phyloP scores from a whole-genome alignment of 2,329 filamentous ascomycete species.

The Aureobasidium sp. region DNA sequence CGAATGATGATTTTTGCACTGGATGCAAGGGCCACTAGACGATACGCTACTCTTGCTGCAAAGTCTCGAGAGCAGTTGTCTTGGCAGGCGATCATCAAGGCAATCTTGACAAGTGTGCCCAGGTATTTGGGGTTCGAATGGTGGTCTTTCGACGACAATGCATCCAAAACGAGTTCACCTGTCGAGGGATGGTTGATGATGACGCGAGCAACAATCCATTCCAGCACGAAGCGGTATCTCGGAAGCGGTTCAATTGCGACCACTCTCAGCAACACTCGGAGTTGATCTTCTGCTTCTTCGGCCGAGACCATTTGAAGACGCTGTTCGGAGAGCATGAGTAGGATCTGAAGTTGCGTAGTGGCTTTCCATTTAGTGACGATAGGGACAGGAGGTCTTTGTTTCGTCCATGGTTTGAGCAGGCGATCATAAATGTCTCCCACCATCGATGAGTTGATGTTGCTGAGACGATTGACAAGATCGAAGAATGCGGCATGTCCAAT shows the following conservation, averaged over 20 bases:
- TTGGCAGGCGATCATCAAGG: constrained; percentile 35
- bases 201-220: constrained; percentile 42
- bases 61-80: constrained; percentile 33
- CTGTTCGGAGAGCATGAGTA: constrained; percentile 38
- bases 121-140: constrained; percentile 43
- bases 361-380: constrained; percentile 43
- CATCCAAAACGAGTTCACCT: constrained; percentile 28
- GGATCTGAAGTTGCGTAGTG: constrained; percentile 41
- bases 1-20: constrained; percentile 47
- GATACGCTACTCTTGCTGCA: constrained; percentile 33
- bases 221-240: constrained; percentile 40
- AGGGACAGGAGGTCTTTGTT: constrained; percentile 37
- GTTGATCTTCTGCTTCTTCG: constrained; percentile 27
- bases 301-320: constrained; percentile 21
- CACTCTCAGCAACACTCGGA: constrained; percentile 34
- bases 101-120: constrained; percentile 42
- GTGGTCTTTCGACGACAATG: constrained; percentile 36
- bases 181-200: constrained; percentile 31
- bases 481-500: constrained; percentile 40
- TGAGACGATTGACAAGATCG: constrained; percentile 37
- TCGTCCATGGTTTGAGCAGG: constrained; percentile 37
- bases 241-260: constrained; percentile 42
- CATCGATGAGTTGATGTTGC: constrained; percentile 22
- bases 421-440: constrained; percentile 28
- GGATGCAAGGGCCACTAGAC: constrained; percentile 38